Percentiles rank a stretch among this genome's conserved stretches.
Evolutionary conservation across 139 green algal species (phyloP).

Genomic region (Coelastrella sp.): DNA sequence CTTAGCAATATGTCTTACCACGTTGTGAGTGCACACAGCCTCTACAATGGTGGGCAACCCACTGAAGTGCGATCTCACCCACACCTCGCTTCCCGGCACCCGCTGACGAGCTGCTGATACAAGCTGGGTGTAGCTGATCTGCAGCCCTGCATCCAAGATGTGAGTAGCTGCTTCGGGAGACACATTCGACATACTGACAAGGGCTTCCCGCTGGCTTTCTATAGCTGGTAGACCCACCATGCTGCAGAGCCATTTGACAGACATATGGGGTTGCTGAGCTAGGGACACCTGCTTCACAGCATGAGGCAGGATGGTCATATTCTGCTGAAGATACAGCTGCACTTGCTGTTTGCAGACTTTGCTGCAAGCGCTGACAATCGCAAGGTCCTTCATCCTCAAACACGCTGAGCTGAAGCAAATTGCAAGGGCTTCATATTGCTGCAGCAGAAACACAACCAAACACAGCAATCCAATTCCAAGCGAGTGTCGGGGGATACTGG

Average conservation of each 20-base stretch:
- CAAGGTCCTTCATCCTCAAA: neutral
- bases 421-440: neutral
- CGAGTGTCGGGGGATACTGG: too few relatives aligned
- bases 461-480: too few relatives aligned
- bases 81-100: neutral
- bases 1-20: neutral
- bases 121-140: neutral
- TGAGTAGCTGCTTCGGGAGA: neutral
- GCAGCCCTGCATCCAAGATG: neutral
- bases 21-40: neutral
- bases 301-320: neutral
- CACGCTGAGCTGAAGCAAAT: neutral
- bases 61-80: neutral
- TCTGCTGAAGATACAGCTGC: neutral
- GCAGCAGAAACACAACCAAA: too few relatives aligned
- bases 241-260: neutral
- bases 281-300: neutral
- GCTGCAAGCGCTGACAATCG: neutral
- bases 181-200: neutral
- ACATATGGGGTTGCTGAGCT: neutral
- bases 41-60: neutral
- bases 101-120: neutral
- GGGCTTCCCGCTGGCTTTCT: neutral
- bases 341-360: neutral
- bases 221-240: neutral